Evolutionary conservation across 2,329 filamentous ascomycete genomes (phyloP).

Genomic region (Aspergillus chevalieri): DNA sequence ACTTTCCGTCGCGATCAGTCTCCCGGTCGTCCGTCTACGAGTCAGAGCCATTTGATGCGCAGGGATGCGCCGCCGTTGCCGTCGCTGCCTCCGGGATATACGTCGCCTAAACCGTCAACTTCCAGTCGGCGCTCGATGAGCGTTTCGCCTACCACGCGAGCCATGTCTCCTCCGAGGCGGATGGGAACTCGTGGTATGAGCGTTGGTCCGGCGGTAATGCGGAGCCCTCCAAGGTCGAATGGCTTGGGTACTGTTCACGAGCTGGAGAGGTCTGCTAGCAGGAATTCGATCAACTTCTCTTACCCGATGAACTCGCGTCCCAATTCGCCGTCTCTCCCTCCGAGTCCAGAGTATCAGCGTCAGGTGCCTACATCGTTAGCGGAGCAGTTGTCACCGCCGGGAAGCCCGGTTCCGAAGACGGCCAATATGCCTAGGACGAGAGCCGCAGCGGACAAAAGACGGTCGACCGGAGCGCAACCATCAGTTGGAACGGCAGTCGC

Average conservation of each 20-base stretch:
- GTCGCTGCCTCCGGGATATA: conserved; percentile 54
- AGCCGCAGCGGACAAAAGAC: neutral
- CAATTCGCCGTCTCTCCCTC: conserved; percentile 30
- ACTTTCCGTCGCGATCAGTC: conserved; percentile 79
- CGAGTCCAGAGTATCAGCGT: conserved; percentile 11
- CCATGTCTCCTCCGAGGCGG: conserved; percentile 38
- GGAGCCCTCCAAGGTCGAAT: neutral
- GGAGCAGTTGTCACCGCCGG: conserved; percentile 17
- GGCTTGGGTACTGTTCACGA: conserved; percentile 27
- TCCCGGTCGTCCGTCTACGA: conserved; percentile 43
- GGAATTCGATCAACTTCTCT: conserved; percentile 45
- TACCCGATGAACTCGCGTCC: conserved; percentile 39
- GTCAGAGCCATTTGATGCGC: conserved; percentile 30
- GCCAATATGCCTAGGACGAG: conserved; percentile 17
- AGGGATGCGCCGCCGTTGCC: conserved; percentile 66
- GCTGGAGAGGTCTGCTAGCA: conserved; percentile 34
- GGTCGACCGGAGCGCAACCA: neutral
- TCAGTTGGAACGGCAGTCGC: conserved; percentile 25
- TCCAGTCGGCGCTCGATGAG: conserved; percentile 42
- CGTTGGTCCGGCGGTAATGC: conserved; percentile 28
- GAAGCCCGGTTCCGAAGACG: conserved; percentile 16
- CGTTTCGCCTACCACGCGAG: conserved; percentile 45
- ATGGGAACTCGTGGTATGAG: conserved; percentile 33
- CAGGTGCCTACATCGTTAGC: conserved; percentile 12
- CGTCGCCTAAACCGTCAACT: conserved; percentile 24